Evolutionary conservation across 257 asterid species (phyloP), one percentile per base, ranked within the genome.

Genomic region (Echites panduratus): DNA sequence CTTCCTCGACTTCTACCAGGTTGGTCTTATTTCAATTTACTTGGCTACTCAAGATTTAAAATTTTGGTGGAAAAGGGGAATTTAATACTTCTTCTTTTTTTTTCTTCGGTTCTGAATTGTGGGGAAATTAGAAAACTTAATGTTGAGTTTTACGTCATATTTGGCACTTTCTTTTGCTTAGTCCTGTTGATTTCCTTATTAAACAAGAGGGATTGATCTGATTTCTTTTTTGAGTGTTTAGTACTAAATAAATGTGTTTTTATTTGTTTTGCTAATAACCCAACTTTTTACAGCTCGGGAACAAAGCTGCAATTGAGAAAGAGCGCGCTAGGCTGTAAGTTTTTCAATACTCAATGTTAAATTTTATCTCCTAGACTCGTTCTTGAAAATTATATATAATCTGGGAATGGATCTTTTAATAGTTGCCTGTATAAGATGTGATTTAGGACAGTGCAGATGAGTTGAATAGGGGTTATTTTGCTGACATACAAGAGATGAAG

Each of bases 391-490:
- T 44, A 45, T 77, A 5, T 32, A 38, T 70, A 50, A 35, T 27
- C 45, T 41, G 14, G 76, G n/a, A 9, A 45, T 13, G 63, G 71
- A 53, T 58, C 4, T 26, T 80, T 50, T 73, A 71, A 71, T 71
- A 45, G 64, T 68, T 72, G 72, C 75, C 61, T 19, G 70, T 74
- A 72, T 19, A 65, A 74, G 24, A 32, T 82, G 79, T 76, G 75
- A 71, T 82, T 82, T 92, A 85, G 89, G 90, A 84, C 99, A 95
- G 98, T 95, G 79, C 83, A 77, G 98, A 95, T 86, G 99, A 95
- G 90, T 81, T 95, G 84, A 86, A 70, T 64, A 76, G 98, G 78
- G 91, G 97, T 76, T 90, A 86, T 81, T 88, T 90, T 77, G 94
- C 91, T 66, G 99, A 95, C 79, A 81, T 92, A 70, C 64, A 81